These are phyloP conservation scores for Alternaria longipes DNA, from an alignment of 2,329 filamentous ascomycete genomes.

Conservation along the genomic window DNA sequence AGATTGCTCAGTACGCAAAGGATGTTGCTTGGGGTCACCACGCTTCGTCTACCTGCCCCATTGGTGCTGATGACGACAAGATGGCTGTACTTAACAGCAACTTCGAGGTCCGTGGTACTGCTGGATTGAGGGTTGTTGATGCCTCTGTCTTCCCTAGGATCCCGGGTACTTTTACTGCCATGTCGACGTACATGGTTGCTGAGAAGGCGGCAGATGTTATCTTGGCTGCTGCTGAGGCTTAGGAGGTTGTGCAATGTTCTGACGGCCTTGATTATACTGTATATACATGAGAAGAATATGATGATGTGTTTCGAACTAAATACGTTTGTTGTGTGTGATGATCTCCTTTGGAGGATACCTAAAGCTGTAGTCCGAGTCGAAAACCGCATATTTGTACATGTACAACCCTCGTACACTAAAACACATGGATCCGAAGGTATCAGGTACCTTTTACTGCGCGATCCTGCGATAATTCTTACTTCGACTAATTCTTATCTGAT, in stretches of 20 bases:
- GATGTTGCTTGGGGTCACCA: conserved; percentile 61
- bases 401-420: no score
- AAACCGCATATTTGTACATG: no score
- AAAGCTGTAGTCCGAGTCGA: no score
- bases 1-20: conserved; percentile 41
- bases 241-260: background rate
- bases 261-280: background rate
- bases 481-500: no score
- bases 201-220: conserved; percentile 72
- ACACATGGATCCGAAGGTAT: rapidly evolving
- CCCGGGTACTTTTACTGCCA: conserved; percentile 63
- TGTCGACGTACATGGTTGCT: conserved; percentile 65
- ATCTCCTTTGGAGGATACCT: rapidly evolving
- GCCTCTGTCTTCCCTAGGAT: conserved; percentile 43
- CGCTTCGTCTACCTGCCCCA: conserved; percentile 65
- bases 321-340: no score
- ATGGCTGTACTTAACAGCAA: conserved; percentile 65
- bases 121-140: conserved; percentile 60
- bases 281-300: background rate
- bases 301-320: background rate
- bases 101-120: conserved; percentile 61
- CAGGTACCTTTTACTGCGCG: no score
- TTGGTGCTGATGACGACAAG: conserved; percentile 60
- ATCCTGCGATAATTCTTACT: no score
- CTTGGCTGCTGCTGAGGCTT: conserved; percentile 23